Conservation (phyloP, 1,139 yeast genomes). For the Diutina mesorugosa region DNA sequence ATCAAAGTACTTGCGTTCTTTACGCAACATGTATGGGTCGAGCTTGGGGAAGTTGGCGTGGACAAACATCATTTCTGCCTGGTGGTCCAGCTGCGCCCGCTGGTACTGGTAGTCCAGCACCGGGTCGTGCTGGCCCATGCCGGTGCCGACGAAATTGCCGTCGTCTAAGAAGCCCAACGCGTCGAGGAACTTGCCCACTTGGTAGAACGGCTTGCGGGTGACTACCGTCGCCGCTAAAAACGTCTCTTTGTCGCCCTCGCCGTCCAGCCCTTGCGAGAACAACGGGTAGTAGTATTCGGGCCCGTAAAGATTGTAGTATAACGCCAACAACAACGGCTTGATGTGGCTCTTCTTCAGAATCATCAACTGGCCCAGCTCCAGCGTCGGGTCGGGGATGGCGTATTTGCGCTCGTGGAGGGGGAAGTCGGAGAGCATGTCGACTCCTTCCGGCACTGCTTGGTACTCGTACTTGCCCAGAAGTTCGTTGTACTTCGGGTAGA, state of each 20-base stretch:
- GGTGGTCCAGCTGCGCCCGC: slow-evolving; percentile 8
- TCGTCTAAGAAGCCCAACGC: slow-evolving; percentile 33
- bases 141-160: slow-evolving; percentile 42
- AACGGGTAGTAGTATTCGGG: slow-evolving; percentile 74
- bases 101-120: slow-evolving; percentile 34
- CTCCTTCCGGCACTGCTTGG: background rate
- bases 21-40: slow-evolving; percentile 36
- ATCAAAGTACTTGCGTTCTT: slow-evolving; percentile 26
- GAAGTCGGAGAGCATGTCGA: slow-evolving; percentile 5
- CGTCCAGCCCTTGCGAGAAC: slow-evolving; percentile 72
- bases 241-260: slow-evolving; percentile 89
- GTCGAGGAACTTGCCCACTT: slow-evolving; percentile 44
- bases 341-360: slow-evolving; percentile 55
- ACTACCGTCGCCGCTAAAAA: slow-evolving; percentile 71
- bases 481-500: background rate
- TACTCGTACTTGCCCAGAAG: slow-evolving; percentile 4
- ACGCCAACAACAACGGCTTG: slow-evolving; percentile 49
- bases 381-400: slow-evolving; percentile 67
- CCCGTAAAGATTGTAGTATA: slow-evolving; percentile 72
- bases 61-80: slow-evolving; percentile 39
- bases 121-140: slow-evolving; percentile 68
- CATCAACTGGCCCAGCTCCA: slow-evolving; percentile 76
- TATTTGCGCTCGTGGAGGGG: slow-evolving; percentile 45
- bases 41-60: slow-evolving; percentile 59
- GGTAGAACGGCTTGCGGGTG: slow-evolving; percentile 46